Evolutionary conservation across 2,329 filamentous ascomycete species (phyloP).

Genomic region (Cordyceps pruinosa): DNA sequence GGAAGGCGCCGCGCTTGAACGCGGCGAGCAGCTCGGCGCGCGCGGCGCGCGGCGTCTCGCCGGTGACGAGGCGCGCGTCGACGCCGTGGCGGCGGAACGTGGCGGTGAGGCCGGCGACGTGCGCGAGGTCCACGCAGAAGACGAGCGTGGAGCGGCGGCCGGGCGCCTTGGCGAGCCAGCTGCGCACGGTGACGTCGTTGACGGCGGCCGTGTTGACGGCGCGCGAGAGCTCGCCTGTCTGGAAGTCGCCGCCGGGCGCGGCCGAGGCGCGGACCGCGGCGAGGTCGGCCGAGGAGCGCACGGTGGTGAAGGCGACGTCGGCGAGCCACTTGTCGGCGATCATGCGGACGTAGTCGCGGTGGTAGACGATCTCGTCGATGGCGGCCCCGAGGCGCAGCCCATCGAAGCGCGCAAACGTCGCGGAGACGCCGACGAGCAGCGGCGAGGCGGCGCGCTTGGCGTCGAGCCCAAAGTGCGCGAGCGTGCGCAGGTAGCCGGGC

Average conservation of each 20-base stretch:
- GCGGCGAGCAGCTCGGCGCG: constrained; percentile 64
- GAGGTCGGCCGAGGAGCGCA: constrained; percentile 74
- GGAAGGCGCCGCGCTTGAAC: constrained; percentile 71
- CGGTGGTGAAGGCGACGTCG: constrained; percentile 89
- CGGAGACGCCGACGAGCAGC: constrained; percentile 82
- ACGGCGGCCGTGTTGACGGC: constrained; percentile 75
- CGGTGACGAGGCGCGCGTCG: constrained; percentile 81
- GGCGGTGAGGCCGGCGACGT: constrained; percentile 67
- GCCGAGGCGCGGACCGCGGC: constrained; percentile 59
- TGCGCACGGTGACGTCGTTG: constrained; percentile 78
- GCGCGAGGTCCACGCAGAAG: constrained; percentile 86
- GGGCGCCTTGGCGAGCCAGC: constrained; percentile 73
- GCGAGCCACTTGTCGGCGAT: constrained; percentile 87
- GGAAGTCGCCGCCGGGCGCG: constrained; percentile 67
- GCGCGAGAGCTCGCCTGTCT: constrained; percentile 65
- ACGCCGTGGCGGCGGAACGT: constrained; percentile 71
- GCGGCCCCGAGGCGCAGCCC: constrained; percentile 74
- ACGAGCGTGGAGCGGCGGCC: constrained; percentile 78
- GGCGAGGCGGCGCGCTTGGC: constrained; percentile 39
- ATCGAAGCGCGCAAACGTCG: constrained; percentile 71
- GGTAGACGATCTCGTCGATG: constrained; percentile 94
- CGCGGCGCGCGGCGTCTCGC: constrained; percentile 63
- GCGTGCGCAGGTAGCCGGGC: constrained; percentile 63
- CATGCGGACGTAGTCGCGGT: constrained; percentile 65
- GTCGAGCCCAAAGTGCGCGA: constrained; percentile 72